Base-by-base conservation (phyloP, 2,329 filamentous ascomycete species). In the Hypoxylon sp. region DNA sequence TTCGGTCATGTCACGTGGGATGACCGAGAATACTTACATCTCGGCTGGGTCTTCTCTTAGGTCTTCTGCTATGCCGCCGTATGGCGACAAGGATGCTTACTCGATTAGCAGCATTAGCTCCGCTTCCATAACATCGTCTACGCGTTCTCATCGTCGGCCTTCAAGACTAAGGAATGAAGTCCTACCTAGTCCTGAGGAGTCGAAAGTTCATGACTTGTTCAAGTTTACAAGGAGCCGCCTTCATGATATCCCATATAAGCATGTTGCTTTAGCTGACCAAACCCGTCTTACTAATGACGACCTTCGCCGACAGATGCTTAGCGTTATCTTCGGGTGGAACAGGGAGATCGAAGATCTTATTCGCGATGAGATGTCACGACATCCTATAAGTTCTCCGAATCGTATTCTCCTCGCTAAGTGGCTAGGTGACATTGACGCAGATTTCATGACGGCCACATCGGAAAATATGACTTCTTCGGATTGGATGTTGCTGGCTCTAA, bases 401-500 rank as follows among this genome's bases (percentile, higher is more conserved):
- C 90, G 92, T 11, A 92, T 98, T 57, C 86, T 98, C 42, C 86
- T 99, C 3, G 87, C 93, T 1, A 97, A 97, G 80, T 99, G 96
- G 96, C 87, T 99, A 0, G 94, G 94, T 13, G 92, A 97, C 69
- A 89, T 93, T 39, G 90, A 94, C 66, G 87, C 91, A 0, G 94
- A 97, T 74, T 87, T 94, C 44, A 92, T 97, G 87, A 87, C 90
- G 10, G 89, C 92, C 2, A 92, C 89, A 47, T 92, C 94, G 0
- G 90, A 95, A 72, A 91, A 93, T n/a, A 94, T 96, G 87, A 95
- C 94, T 9, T 94, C 92, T 2, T 93, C 93, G 0, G 96, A 98
- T 80, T 99, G 96, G 96, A 98, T 99, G 94, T 83, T 98, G 65
- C 84, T 99, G 37, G 95, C 96, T 10, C 82, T 99, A 57, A 97